These are phyloP conservation scores for Chlamydomonas reinhardtii DNA, from an alignment of 163 green algal genomes.

Conservation along the genomic window DNA sequence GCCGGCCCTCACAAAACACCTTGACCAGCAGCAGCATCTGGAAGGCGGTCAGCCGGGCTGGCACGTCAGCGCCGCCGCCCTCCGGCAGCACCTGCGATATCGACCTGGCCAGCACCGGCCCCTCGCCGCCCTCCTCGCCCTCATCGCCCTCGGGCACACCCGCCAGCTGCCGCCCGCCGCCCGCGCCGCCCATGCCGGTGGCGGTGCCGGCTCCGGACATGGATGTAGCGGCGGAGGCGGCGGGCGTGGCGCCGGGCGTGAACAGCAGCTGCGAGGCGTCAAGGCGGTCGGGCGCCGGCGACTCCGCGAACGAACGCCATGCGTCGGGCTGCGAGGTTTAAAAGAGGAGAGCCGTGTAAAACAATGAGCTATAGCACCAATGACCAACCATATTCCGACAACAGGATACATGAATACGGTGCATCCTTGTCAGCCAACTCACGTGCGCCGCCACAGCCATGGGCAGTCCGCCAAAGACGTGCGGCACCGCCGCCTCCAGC, in stretches of 20 bases:
- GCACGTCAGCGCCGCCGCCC: not conserved
- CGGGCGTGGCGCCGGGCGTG: not conserved
- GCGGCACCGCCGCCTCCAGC: constrained; percentile 46
- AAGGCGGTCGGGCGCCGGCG: constrained; percentile 8
- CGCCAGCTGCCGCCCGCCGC: not conserved
- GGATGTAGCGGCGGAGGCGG: too few relatives aligned
- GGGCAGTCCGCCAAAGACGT: constrained; percentile 12
- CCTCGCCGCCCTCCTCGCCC: not conserved
- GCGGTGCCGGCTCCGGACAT: too few relatives aligned
- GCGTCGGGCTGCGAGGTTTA: constrained; percentile 4
- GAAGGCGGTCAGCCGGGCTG: not conserved
- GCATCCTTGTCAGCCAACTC: not conserved
- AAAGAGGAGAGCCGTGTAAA: too few relatives aligned
- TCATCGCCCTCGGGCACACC: not conserved
- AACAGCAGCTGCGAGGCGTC: not conserved
- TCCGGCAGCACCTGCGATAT: not conserved
- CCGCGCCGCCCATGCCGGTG: too few relatives aligned
- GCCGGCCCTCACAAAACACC: constrained; percentile 68
- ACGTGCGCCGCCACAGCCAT: constrained; percentile 13
- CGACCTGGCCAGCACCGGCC: too few relatives aligned
- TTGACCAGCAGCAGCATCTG: constrained; percentile 70
- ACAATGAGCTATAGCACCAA: too few relatives aligned
- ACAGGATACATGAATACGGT: too few relatives aligned
- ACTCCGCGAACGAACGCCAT: constrained; percentile 33
- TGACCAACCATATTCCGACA: too few relatives aligned